phyloP scores from a whole-genome alignment of 768 basidiomycete genomes.

The Boletus bicolor region DNA sequence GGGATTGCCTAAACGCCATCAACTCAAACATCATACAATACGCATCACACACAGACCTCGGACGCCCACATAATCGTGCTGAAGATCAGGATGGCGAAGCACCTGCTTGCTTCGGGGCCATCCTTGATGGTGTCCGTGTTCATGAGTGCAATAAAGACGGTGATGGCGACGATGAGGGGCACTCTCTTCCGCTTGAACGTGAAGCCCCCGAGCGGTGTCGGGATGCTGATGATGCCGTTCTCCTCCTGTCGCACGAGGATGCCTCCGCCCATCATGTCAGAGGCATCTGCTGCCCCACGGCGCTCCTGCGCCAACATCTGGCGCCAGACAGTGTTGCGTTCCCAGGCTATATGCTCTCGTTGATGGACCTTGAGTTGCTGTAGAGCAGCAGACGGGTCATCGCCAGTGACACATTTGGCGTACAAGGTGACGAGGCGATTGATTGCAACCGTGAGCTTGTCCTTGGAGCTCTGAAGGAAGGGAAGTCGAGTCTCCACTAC shows the following conservation, averaged over 20 bases:
- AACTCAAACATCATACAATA: neutral
- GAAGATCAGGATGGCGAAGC: constrained; percentile 85
- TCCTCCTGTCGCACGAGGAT: constrained; percentile 44
- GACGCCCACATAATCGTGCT: constrained; percentile 96
- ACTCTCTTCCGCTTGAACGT: constrained; percentile 62
- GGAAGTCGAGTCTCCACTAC: constrained; percentile 65
- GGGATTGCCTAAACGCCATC: constrained; percentile 75
- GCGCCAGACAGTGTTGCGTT: constrained; percentile 96
- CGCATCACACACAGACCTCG: constrained; percentile 53
- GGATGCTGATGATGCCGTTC: constrained; percentile 38
- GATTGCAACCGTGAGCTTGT: constrained; percentile 57
- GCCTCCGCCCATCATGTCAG: constrained; percentile 42
- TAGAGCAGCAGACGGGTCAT: constrained; percentile 63
- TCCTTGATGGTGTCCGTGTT: constrained; percentile 54
- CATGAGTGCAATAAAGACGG: constrained; percentile 58
- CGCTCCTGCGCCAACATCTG: constrained; percentile 88
- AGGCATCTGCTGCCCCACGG: constrained; percentile 43
- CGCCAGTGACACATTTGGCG: constrained; percentile 78
- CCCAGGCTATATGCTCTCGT: constrained; percentile 93
- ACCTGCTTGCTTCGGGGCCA: constrained; percentile 74
- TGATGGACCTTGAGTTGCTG: constrained; percentile 85
- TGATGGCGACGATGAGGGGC: constrained; percentile 53
- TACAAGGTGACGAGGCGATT: constrained; percentile 67
- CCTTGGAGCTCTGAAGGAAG: constrained; percentile 63
- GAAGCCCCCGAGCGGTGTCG: constrained; percentile 65